phyloP scores from a whole-genome alignment of 441 rosid species.

The Pelargonium cotyledonis region DNA sequence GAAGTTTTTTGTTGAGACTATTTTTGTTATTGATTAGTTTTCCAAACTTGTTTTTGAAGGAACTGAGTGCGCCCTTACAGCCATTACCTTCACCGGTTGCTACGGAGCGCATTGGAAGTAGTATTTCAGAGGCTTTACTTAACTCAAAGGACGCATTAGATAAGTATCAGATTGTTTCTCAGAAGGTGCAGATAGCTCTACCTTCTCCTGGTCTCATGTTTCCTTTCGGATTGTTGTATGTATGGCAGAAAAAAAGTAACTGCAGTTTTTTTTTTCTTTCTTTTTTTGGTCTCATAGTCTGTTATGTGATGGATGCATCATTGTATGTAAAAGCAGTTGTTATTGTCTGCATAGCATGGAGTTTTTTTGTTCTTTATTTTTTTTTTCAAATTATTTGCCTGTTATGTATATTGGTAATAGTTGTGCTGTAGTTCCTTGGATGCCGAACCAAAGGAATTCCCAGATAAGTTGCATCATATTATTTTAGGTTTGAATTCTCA shows the following conservation, averaged over 20 bases:
- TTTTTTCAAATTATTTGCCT: background rate
- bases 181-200: conserved; percentile 46
- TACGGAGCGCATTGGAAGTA: conserved; percentile 57
- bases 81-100: conserved; percentile 44
- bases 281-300: background rate
- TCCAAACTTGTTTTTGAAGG: conserved; percentile 35
- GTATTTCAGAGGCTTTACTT: conserved; percentile 56
- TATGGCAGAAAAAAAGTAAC: background rate
- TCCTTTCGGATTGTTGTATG: background rate
- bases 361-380: background rate
- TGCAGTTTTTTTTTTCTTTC: background rate
- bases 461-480: background rate
- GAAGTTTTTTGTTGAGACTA: conserved; percentile 14
- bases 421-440: conserved; percentile 3
- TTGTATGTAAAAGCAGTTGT: background rate
- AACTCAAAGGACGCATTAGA: conserved; percentile 93
- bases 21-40: conserved; percentile 20
- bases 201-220: conserved; percentile 4
- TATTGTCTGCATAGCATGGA: background rate
- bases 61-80: conserved; percentile 48
- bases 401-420: background rate
- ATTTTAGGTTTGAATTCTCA: background rate
- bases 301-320: background rate
- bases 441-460: background rate
- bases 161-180: conserved; percentile 74